phyloP scores from a whole-genome alignment of 2,329 filamentous ascomycete species.

The Verticillium longisporum region DNA sequence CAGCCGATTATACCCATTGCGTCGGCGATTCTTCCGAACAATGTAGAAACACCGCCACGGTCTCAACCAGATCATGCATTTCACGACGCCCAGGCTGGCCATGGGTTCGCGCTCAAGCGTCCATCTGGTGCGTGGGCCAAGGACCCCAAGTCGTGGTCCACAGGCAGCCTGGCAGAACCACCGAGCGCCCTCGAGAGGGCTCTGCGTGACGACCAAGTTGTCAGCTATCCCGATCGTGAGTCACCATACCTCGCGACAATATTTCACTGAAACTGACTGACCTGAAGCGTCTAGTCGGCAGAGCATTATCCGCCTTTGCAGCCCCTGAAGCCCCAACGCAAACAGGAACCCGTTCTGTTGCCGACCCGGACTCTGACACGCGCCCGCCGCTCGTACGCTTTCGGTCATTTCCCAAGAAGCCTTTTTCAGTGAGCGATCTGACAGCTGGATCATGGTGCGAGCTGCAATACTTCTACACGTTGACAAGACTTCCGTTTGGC shows the following conservation, averaged over 20 bases:
- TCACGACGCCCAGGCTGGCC: conserved; percentile 1
- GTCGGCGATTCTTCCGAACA: no score
- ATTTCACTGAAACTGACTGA: conserved; percentile 47
- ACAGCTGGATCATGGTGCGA: conserved; percentile 93
- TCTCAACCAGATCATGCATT: neutral
- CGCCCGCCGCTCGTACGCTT: conserved; percentile 68
- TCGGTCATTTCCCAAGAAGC: conserved; percentile 67
- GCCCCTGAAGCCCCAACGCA: conserved; percentile 3
- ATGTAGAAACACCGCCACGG: neutral
- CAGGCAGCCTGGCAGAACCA: neutral
- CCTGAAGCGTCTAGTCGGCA: conserved; percentile 55
- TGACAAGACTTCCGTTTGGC: conserved; percentile 66
- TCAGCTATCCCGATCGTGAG: conserved; percentile 49
- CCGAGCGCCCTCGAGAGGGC: conserved; percentile 7
- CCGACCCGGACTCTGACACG: conserved; percentile 18
- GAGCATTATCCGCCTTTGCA: conserved; percentile 23
- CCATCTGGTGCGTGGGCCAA: neutral
- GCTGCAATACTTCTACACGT: conserved; percentile 82
- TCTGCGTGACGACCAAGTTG: conserved; percentile 15
- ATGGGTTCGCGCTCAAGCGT: neutral
- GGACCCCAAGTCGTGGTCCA: neutral
- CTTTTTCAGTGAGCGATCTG: conserved; percentile 81
- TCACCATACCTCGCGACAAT: conserved; percentile 9
- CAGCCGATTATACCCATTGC: conserved; percentile 4
- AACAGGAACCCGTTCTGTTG: conserved; percentile 6